These are phyloP conservation scores for Plasmodium chabaudi DNA, from an alignment of 169 alveolate genomes.

Conservation along the genomic window DNA sequence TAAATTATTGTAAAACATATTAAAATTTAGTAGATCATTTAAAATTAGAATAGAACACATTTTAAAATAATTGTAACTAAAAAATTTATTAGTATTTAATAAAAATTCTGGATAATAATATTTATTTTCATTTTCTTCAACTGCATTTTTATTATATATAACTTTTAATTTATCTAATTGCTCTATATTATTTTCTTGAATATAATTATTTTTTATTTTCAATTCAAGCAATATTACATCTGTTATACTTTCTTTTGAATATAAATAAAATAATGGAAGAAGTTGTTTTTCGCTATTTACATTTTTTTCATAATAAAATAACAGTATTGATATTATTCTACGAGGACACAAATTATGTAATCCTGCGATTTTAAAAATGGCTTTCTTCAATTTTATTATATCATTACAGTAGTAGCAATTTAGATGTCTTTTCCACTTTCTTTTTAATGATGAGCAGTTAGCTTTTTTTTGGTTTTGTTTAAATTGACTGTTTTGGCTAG, in stretches of 20 bases:
- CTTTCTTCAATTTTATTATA: constrained; percentile 29
- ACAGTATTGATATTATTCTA: constrained; percentile 29
- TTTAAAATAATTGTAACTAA: constrained; percentile 34
- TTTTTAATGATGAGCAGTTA: neutral
- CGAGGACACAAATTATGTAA: constrained; percentile 65
- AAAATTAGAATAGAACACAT: constrained; percentile 64
- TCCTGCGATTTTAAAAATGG: constrained; percentile 34
- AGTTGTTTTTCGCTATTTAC: constrained; percentile 45
- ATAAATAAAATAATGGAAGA: constrained; percentile 44
- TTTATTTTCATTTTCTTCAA: neutral
- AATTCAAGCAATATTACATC: constrained; percentile 43
- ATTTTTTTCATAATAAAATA: constrained; percentile 62
- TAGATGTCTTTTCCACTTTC: constrained; percentile 32
- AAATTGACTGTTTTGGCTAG: neutral
- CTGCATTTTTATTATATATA: constrained; percentile 4
- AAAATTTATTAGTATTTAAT: constrained; percentile 9
- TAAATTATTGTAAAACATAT: constrained; percentile 23
- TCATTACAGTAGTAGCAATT: constrained; percentile 58
- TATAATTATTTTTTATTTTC: constrained; percentile 35
- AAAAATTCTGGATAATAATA: neutral
- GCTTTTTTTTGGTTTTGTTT: neutral
- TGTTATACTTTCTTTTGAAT: constrained; percentile 57
- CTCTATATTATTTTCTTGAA: constrained; percentile 23
- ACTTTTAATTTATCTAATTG: constrained; percentile 25
- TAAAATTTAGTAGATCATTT: constrained; percentile 37